Evolutionary conservation across 805 yeast species (phyloP).

Genomic region (Wickerhamomyces hampshirensis): DNA sequence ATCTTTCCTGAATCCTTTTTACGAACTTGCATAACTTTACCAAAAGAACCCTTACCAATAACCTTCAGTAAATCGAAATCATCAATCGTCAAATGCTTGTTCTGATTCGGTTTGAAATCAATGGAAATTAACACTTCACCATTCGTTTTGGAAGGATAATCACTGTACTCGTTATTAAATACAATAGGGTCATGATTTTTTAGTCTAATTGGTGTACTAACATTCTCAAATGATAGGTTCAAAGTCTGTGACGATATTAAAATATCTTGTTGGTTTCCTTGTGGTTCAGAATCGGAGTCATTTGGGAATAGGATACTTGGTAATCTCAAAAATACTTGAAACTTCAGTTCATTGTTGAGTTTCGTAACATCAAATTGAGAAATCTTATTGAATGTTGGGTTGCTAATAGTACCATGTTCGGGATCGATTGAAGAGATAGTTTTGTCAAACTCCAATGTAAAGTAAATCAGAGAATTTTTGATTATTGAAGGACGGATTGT

Average conservation of each 20-base stretch:
- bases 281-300: conserved; percentile 20
- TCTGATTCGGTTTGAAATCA: conserved; percentile 63
- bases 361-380: conserved; percentile 86
- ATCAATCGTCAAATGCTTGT: conserved; percentile 73
- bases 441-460: conserved; percentile 92
- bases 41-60: conserved; percentile 96
- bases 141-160: conserved; percentile 13
- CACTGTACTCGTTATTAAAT: conserved; percentile 28
- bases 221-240: conserved; percentile 49
- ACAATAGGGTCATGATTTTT: conserved; percentile 60
- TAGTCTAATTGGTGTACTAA: conserved; percentile 49
- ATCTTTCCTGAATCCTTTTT: conserved; percentile 93
- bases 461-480: conserved; percentile 67
- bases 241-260: conserved; percentile 69
- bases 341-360: conserved; percentile 52
- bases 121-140: conserved; percentile 60
- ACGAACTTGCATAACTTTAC: conserved; percentile 97
- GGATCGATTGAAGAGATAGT: conserved; percentile 88
- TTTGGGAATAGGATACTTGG: conserved; percentile 56
- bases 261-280: conserved; percentile 53
- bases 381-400: conserved; percentile 83
- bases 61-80: conserved; percentile 93
- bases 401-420: conserved; percentile 69
- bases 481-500: conserved; percentile 50
- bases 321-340: conserved; percentile 76